Evolutionary conservation across 352 stramenopile species (phyloP), one percentile per base, ranked within the genome.

Genomic region (Halophytophthora batemanensis): DNA sequence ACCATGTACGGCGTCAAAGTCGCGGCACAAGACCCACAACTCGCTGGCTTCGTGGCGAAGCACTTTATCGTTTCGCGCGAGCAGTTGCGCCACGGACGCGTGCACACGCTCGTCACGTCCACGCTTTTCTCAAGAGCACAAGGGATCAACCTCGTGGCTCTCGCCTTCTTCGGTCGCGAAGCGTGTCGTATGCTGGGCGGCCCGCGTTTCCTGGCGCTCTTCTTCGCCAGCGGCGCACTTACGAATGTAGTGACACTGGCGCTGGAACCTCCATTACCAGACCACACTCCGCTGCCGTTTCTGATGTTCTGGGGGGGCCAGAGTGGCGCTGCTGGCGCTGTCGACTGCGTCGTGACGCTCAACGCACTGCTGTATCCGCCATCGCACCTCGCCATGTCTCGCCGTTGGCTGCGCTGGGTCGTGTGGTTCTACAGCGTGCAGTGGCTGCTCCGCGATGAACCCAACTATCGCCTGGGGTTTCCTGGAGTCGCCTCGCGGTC

Each of bases 341-440:
- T 57, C 25, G 52, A 66, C 35, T 50, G 45, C 58, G 21, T 66
- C 28, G 58, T 66, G 45, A 53, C 58, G 29, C 41, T 66, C 23
- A 66, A 66, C 40, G 58, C 52, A n/a, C 18, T 66, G 33, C 17
- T 66, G 52, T 66, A 66, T 14, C 58, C 52, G 31, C 58, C 58
- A 13, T 66, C 52, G 5, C 38, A 46, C 31, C 51, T 66, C 19
- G 52, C 52, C 23, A 45, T 66, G 2, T 42, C 58, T 17, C 38
- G 51, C 15, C 36, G n/a, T 5, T 66, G 51, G 58, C 51, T 51
- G 46, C 45, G 52, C 29, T 66, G 58, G 52, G 35, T 45, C 15
- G 21, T 61, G 36, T 66, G 58, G 51, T 23, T 65, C 42, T 57
- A 53, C 15, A 61, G 58, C 31, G 19, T 6, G 13, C 35, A 53